phyloP scores from a whole-genome alignment of 1,139 yeast genomes.

The Zygosaccharomyces pseudobailii region DNA sequence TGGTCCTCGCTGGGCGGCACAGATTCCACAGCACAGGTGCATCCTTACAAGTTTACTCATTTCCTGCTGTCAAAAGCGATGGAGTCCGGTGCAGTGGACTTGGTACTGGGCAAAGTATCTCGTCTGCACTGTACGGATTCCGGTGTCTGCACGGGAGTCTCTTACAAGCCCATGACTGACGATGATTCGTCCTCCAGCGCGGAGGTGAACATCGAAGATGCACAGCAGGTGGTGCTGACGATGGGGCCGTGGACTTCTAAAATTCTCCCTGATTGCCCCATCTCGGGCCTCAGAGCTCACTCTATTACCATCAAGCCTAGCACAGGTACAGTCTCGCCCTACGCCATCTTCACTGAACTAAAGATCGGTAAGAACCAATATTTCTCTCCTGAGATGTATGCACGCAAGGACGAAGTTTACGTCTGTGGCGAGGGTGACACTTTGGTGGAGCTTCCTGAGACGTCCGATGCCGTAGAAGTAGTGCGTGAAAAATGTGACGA shows the following conservation, averaged over 20 bases:
- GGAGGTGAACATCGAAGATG: conserved; percentile 40
- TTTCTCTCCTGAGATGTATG: conserved; percentile 89
- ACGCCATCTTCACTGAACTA: conserved; percentile 90
- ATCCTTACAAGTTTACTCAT: conserved; percentile 88
- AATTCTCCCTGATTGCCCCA: conserved; percentile 85
- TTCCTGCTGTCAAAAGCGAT: conserved; percentile 74
- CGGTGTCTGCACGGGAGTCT: conserved; percentile 11
- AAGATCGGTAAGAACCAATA: conserved; percentile 60
- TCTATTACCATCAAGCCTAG: conserved; percentile 87
- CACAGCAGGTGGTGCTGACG: conserved; percentile 72
- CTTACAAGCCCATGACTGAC: conserved; percentile 11
- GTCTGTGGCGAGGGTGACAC: conserved; percentile 98
- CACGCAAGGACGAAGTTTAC: conserved; percentile 91
- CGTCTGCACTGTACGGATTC: conserved; percentile 31
- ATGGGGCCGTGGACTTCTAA: conserved; percentile 98
- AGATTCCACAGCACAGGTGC: conserved; percentile 93
- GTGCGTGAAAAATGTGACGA: conserved; percentile 86
- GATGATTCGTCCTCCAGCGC: conserved; percentile 7
- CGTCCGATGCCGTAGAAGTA: conserved; percentile 89
- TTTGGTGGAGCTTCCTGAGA: conserved; percentile 83
- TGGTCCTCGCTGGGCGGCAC: conserved; percentile 82
- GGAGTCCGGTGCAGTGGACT: conserved; percentile 77
- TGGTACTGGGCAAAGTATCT: conserved; percentile 78
- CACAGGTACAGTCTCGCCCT: conserved; percentile 73
- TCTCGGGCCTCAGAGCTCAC: conserved; percentile 88